Percentiles rank a stretch among this genome's conserved stretches.
Evolutionary conservation across 305 asterid species (phyloP).

Genomic region (Euphrasia arctica): DNA sequence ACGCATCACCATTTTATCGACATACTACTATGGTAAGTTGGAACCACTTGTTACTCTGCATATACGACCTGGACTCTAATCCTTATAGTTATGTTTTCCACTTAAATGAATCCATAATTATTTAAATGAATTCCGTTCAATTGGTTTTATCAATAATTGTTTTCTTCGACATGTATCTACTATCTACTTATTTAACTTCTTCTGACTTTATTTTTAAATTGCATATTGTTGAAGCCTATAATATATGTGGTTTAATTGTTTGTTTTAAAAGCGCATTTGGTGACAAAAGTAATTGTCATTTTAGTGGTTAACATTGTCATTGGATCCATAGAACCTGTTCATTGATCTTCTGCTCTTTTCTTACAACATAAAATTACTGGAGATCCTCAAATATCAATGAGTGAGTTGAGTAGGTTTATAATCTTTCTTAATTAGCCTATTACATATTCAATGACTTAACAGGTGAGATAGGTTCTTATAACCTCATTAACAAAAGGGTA

Average conservation of each 20-base stretch:
- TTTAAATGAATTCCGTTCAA: neutral
- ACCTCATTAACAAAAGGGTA: neutral
- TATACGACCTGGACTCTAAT: conserved; percentile 11
- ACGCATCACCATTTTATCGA: conserved; percentile 50
- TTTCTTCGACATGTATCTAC: neutral
- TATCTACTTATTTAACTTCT: neutral
- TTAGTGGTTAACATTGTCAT: neutral
- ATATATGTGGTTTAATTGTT: neutral
- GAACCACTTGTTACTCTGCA: neutral
- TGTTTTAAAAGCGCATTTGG: neutral
- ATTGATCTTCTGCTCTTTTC: neutral
- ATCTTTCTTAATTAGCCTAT: neutral
- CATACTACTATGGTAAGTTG: conserved; percentile 74
- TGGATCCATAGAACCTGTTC: neutral
- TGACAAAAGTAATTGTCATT: neutral
- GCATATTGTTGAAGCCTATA: neutral
- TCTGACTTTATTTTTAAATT: neutral
- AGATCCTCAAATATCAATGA: neutral
- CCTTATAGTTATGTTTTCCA: conserved; percentile 1
- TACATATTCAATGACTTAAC: neutral
- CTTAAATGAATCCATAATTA: conserved; percentile 8
- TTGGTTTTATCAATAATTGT: conserved; percentile 1
- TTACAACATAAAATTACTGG: neutral
- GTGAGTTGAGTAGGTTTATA: neutral
- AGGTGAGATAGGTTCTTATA: too few species aligned